A percentile compares a stretch with the other conserved stretches of the same genome.
These are phyloP conservation scores for Podila epicladia DNA, from an alignment of 192 early-diverging fungal genomes.

Conservation along the genomic window DNA sequence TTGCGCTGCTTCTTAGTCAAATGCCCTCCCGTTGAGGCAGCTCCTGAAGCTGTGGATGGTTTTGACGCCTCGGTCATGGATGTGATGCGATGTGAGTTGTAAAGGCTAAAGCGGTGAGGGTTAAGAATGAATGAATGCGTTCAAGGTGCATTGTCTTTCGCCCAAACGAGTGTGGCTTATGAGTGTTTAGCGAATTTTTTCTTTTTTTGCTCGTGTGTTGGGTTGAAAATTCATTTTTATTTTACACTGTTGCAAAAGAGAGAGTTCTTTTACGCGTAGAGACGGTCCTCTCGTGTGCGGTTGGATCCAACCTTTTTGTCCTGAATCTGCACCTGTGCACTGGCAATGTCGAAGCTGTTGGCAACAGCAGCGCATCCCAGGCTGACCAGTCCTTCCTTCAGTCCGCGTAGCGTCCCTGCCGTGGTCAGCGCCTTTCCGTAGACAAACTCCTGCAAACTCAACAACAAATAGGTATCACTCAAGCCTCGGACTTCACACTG, in stretches of 20 bases:
- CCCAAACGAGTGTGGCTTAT: too few relatives aligned
- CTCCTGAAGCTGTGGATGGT: constrained; percentile 4
- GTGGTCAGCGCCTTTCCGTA: constrained; percentile 47
- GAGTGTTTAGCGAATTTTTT: too few relatives aligned
- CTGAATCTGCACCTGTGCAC: constrained; percentile 22
- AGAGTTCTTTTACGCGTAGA: constrained; percentile 22
- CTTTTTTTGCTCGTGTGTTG: background rate
- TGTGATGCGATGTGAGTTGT: background rate
- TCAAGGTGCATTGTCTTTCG: background rate
- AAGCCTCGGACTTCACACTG: constrained; percentile 43
- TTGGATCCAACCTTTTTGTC: constrained; percentile 45
- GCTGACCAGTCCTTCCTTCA: constrained; percentile 36
- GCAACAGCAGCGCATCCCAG: constrained; percentile 20
- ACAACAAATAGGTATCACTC: constrained; percentile 27
- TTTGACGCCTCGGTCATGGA: constrained; percentile 1
- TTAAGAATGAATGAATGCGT: background rate
- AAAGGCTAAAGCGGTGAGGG: background rate
- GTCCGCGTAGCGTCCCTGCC: constrained; percentile 33
- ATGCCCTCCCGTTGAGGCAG: constrained; percentile 14
- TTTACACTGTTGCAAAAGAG: background rate
- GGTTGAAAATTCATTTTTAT: background rate
- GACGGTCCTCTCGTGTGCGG: constrained; percentile 30
- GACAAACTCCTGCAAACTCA: constrained; percentile 44
- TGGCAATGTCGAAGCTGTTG: constrained; percentile 14
- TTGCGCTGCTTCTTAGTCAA: constrained; percentile 53